Conservation (phyloP, 2,329 filamentous ascomycete genomes). For the Fonsecaea erecta region DNA sequence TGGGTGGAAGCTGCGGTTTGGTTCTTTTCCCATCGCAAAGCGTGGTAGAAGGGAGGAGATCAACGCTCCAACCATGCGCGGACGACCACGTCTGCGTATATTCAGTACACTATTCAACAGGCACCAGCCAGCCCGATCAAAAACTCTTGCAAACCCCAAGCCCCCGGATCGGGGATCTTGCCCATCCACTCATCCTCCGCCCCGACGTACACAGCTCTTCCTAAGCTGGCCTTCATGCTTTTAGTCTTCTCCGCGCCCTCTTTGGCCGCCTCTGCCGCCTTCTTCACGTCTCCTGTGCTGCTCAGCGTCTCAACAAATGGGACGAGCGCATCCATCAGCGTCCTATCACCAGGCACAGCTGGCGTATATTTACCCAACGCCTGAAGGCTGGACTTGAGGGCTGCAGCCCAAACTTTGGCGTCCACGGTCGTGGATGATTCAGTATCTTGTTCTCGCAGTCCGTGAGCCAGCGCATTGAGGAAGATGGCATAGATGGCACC, state of each 20-base stretch:
- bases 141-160: constrained; percentile 81
- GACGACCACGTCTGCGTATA: background rate
- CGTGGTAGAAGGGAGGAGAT: background rate
- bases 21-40: background rate
- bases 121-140: constrained; percentile 74
- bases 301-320: constrained; percentile 80
- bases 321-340: constrained; percentile 83
- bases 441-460: constrained; percentile 61
- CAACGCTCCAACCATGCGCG: background rate
- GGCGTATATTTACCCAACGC: constrained; percentile 84
- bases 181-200: constrained; percentile 67
- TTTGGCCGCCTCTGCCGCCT: constrained; percentile 75
- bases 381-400: constrained; percentile 71
- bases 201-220: constrained; percentile 80
- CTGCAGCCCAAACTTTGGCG: constrained; percentile 64
- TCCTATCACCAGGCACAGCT: constrained; percentile 85
- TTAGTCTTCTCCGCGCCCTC: constrained; percentile 82
- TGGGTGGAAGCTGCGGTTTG: background rate
- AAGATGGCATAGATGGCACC: constrained; percentile 87
- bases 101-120: constrained; percentile 35
- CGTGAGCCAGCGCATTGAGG: constrained; percentile 79
- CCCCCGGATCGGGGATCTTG: constrained; percentile 75
- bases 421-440: constrained; percentile 53
- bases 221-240: constrained; percentile 88
- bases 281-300: constrained; percentile 67